Percentiles rank a stretch among this genome's conserved stretches.
Conservation (phyloP, 2,329 filamentous ascomycete species). For the Microascus cirrosus region DNA sequence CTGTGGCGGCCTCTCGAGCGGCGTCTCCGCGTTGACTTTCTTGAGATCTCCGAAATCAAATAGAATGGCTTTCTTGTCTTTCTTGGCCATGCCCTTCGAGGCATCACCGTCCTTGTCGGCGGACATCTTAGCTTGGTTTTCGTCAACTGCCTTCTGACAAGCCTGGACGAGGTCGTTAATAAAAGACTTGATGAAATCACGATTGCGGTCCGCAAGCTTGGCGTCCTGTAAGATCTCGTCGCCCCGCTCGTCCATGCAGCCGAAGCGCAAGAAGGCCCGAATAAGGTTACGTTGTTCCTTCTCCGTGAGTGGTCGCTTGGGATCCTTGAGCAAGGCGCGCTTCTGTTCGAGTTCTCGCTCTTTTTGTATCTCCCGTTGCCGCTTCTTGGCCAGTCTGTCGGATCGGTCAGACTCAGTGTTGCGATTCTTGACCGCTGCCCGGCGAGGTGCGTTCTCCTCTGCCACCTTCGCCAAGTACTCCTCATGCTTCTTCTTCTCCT, state of each 20-base stretch:
- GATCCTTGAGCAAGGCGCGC: constrained; percentile 65
- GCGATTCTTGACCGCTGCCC: constrained; percentile 49
- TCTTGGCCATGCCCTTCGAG: constrained; percentile 73
- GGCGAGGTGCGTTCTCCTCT: constrained; percentile 76
- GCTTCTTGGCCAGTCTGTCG: constrained; percentile 54
- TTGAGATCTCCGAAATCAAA: constrained; percentile 92
- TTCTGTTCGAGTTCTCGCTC: constrained; percentile 67
- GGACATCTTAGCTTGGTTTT: constrained; percentile 71
- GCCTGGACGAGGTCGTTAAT: constrained; percentile 61
- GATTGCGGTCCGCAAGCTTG: constrained; percentile 71
- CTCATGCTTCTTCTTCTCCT: constrained; percentile 74
- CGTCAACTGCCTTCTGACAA: constrained; percentile 48
- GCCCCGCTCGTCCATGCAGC: constrained; percentile 76
- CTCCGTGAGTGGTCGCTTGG: constrained; percentile 78
- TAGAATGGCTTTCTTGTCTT: constrained; percentile 92
- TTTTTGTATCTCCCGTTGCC: constrained; percentile 53
- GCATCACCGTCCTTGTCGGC: constrained; percentile 50
- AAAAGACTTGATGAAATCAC: constrained; percentile 64
- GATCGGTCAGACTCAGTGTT: constrained; percentile 50
- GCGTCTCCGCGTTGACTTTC: constrained; percentile 90
- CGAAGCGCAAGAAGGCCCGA: constrained; percentile 81
- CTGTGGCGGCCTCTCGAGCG: constrained; percentile 82
- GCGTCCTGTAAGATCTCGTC: constrained; percentile 84
- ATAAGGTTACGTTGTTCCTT: constrained; percentile 91
- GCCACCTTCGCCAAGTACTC: constrained; percentile 72